phyloP scores from a whole-genome alignment of 495 filamentous ascomycete species.

The Umbilicaria muhlenbergii region DNA sequence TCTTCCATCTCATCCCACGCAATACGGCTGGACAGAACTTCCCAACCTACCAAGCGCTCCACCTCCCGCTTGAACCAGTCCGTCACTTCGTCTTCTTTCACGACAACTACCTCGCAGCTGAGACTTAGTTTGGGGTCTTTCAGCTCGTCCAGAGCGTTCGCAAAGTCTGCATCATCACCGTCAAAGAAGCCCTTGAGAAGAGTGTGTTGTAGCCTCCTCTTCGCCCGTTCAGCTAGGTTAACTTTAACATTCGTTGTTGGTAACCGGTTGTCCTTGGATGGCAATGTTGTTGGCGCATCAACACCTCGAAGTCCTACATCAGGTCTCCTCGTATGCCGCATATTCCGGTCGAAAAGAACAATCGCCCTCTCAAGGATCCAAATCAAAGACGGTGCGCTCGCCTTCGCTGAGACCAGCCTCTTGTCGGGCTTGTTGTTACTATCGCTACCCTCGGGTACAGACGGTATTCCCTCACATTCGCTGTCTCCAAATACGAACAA shows the following conservation, averaged over 20 bases:
- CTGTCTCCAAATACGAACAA: slow-evolving; percentile 20
- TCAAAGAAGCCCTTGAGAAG: slow-evolving; percentile 27
- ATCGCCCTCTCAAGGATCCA: slow-evolving; percentile 23
- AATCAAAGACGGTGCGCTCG: slow-evolving; percentile 23
- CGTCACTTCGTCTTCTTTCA: slow-evolving; percentile 8
- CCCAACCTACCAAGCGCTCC: slow-evolving; percentile 37
- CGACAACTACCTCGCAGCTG: not conserved
- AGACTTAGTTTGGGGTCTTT: slow-evolving; percentile 10
- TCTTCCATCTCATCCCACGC: too few species aligned
- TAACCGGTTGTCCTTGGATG: too few species aligned
- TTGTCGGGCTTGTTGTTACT: too few species aligned
- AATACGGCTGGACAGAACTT: slow-evolving; percentile 15
- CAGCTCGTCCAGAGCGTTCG: slow-evolving; percentile 13
- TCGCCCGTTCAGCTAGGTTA: slow-evolving; percentile 9
- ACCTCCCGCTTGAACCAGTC: slow-evolving; percentile 33
- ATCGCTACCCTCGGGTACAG: too few species aligned
- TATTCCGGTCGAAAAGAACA: slow-evolving; percentile 11
- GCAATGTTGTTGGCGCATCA: not conserved
- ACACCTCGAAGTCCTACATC: not conserved
- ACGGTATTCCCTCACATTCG: slow-evolving; percentile 1
- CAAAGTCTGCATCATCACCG: slow-evolving; percentile 15
- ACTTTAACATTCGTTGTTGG: too few species aligned
- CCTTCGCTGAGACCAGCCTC: slow-evolving; percentile 4
- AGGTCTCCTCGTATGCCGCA: not conserved
- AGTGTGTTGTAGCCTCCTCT: slow-evolving; percentile 23